Conservation (phyloP, 2,329 filamentous ascomycete genomes). For the Exophiala phaeomuriformis region DNA sequence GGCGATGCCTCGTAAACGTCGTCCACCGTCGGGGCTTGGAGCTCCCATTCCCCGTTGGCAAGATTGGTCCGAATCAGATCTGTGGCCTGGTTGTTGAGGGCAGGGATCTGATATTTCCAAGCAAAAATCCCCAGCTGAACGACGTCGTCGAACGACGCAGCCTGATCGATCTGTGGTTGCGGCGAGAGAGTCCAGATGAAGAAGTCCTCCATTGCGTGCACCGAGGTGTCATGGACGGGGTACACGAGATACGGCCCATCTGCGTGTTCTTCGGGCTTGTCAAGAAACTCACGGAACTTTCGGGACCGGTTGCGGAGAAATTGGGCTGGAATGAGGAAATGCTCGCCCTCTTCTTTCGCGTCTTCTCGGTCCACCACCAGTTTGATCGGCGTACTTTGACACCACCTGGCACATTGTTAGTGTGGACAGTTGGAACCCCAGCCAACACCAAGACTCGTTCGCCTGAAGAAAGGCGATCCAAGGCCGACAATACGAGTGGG, state of each 20-base stretch:
- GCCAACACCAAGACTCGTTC: too few species aligned
- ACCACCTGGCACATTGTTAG: slow-evolving; percentile 11
- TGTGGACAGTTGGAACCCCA: not conserved
- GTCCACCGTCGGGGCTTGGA: slow-evolving; percentile 15
- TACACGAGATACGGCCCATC: too few species aligned
- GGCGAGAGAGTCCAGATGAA: slow-evolving; percentile 15
- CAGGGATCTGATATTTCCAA: slow-evolving; percentile 16
- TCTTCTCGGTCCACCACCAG: slow-evolving; percentile 4
- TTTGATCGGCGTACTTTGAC: slow-evolving; percentile 13
- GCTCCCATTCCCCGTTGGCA: slow-evolving; percentile 15
- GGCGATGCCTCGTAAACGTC: slow-evolving; percentile 17
- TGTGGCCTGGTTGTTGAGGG: slow-evolving; percentile 22
- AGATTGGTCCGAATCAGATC: slow-evolving; percentile 17
- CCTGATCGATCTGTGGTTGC: slow-evolving; percentile 10
- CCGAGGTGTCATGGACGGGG: slow-evolving; percentile 1
- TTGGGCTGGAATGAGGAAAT: slow-evolving; percentile 10
- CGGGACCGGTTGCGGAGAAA: slow-evolving; percentile 18
- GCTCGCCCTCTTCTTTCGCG: not conserved
- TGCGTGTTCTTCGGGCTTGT: not conserved
- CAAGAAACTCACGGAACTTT: slow-evolving; percentile 8
- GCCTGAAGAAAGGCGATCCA: not conserved
- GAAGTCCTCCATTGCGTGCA: slow-evolving; percentile 19
- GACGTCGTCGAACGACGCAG: slow-evolving; percentile 10
- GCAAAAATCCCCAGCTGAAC: slow-evolving; percentile 19
- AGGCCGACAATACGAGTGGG: not conserved